Evolutionary conservation across 1,284 basidiomycete species (phyloP).

Genomic region (Takashimella tepidaria): DNA sequence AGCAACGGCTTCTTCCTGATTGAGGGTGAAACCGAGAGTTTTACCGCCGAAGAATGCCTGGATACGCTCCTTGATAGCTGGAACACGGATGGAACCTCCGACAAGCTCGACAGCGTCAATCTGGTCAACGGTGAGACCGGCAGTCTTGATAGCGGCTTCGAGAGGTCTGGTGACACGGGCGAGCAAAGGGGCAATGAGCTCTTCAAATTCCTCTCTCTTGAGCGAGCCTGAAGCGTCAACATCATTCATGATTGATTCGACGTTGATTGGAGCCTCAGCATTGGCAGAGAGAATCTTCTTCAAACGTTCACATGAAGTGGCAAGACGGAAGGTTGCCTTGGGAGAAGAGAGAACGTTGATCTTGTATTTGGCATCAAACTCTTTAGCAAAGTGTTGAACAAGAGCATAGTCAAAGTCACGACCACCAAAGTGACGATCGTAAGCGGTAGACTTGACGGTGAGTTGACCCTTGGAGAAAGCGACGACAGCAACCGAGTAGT

Average conservation of each 20-base stretch:
- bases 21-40: constrained; percentile 76
- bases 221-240: constrained; percentile 63
- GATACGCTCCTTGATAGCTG: constrained; percentile 63
- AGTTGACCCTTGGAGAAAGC: constrained; percentile 90
- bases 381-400: constrained; percentile 74
- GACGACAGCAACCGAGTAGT: constrained; percentile 75
- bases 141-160: constrained; percentile 56
- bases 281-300: constrained; percentile 79
- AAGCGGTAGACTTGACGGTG: constrained; percentile 75
- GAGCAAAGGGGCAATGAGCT: constrained; percentile 54
- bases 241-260: constrained; percentile 91
- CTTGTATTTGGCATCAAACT: constrained; percentile 92
- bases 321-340: constrained; percentile 85
- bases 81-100: constrained; percentile 64
- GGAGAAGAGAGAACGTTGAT: constrained; percentile 84
- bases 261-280: constrained; percentile 74
- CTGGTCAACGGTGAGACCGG: constrained; percentile 58
- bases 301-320: constrained; percentile 67
- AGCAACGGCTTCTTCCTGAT: constrained; percentile 90
- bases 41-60: constrained; percentile 62
- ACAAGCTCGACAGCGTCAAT: constrained; percentile 64
- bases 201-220: constrained; percentile 59
- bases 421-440: constrained; percentile 84
- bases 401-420: constrained; percentile 88
- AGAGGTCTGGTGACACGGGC: constrained; percentile 57